A percentile compares a stretch with the other conserved stretches of the same genome.
These are phyloP conservation scores for Emericellopsis cladophorae DNA, from an alignment of 2,329 filamentous ascomycete species.

Conservation along the genomic window DNA sequence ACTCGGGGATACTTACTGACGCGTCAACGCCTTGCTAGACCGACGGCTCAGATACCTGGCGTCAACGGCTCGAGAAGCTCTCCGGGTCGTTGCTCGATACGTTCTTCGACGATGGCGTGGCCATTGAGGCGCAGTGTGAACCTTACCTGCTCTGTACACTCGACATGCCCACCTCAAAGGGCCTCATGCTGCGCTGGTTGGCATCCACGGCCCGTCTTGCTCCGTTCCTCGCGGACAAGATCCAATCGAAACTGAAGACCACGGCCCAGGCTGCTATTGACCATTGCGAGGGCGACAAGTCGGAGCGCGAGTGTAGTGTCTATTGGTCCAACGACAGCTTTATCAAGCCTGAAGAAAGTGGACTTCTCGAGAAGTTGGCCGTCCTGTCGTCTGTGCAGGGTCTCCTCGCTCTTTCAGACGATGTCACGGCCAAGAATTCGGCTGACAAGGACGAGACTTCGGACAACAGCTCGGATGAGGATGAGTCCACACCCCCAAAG, in stretches of 20 bases:
- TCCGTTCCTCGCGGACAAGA: constrained; percentile 39
- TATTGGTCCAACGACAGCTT: constrained; percentile 40
- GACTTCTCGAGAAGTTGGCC: constrained; percentile 47
- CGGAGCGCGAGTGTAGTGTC: constrained; percentile 48
- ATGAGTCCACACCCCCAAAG: no score
- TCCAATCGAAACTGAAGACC: constrained; percentile 42
- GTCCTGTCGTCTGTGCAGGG: constrained; percentile 41
- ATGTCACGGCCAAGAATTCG: no score
- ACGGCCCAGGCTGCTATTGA: constrained; percentile 47
- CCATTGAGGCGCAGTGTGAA: constrained; percentile 59
- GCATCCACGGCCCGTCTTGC: constrained; percentile 46
- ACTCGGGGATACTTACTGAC: no score
- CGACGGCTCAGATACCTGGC: constrained; percentile 30
- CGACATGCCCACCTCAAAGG: constrained; percentile 65
- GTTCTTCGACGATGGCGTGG: constrained; percentile 44
- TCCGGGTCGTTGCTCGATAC: constrained; percentile 32
- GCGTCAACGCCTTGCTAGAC: background rate
- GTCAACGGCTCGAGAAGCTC: constrained; percentile 39
- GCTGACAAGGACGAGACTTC: no score
- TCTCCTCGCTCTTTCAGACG: constrained; percentile 21
- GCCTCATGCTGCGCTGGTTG: constrained; percentile 54
- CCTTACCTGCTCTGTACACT: constrained; percentile 42
- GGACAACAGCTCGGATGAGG: no score
- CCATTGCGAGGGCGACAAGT: constrained; percentile 47
- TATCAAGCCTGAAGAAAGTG: constrained; percentile 26